These are phyloP conservation scores for Didymella keratinophila DNA, from an alignment of 2,329 filamentous ascomycete genomes.

Conservation along the genomic window DNA sequence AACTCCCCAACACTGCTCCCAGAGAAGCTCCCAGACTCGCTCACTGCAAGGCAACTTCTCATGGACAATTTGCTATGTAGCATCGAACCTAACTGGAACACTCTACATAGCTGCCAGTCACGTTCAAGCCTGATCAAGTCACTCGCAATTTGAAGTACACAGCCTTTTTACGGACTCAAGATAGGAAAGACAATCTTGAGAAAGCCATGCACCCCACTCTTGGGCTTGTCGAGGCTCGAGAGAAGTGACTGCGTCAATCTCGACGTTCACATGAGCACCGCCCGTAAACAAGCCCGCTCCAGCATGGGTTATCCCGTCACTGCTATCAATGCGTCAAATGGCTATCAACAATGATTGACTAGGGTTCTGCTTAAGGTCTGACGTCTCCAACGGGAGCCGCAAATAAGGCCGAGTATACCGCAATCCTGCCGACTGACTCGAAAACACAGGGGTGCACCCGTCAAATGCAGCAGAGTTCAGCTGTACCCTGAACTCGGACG, in stretches of 20 bases:
- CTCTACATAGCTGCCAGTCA: neutral
- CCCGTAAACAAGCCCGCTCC: neutral
- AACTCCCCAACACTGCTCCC: neutral
- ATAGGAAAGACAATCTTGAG: neutral
- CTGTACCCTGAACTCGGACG: constrained; percentile 4
- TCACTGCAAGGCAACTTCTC: neutral
- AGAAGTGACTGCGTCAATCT: neutral
- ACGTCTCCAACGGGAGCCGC: neutral
- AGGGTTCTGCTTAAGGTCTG: neutral
- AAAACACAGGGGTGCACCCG: constrained; percentile 1
- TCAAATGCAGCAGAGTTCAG: neutral
- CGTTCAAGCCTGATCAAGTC: neutral
- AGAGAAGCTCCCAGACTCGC: neutral
- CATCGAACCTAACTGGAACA: neutral
- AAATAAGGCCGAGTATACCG: constrained; percentile 17
- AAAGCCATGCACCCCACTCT: neutral
- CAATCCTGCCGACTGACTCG: constrained; percentile 13
- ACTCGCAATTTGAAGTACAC: neutral
- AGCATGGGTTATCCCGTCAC: neutral
- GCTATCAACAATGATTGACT: neutral
- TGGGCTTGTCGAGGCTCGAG: neutral
- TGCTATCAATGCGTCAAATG: neutral
- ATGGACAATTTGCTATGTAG: neutral
- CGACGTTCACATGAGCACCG: neutral
- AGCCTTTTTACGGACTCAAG: neutral